Conservation (phyloP, 1,284 basidiomycete genomes). For the Microbotryomycetes sp. region DNA sequence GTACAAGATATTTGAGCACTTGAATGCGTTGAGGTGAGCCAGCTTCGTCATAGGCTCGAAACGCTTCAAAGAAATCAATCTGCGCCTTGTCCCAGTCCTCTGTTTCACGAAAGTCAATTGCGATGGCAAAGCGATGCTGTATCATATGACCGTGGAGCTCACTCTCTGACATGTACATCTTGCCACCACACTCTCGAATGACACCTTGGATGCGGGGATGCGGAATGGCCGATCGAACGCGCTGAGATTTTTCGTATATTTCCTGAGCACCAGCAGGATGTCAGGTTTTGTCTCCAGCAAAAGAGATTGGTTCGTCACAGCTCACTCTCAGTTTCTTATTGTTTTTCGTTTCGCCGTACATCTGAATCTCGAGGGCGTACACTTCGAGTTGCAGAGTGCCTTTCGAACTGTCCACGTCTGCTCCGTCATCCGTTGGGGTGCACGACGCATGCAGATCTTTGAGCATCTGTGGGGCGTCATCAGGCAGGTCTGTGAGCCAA, state of each 20-base stretch:
- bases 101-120: constrained; percentile 39
- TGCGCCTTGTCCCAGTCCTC: constrained; percentile 95
- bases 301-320: background rate
- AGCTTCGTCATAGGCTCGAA: constrained; percentile 97
- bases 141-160: too few relatives aligned
- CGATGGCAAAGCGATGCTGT: background rate
- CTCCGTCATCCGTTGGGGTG: constrained; percentile 41
- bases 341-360: constrained; percentile 95
- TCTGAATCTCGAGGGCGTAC: constrained; percentile 97
- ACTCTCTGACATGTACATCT: constrained; percentile 99
- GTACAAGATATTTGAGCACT: constrained; percentile 95
- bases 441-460: constrained; percentile 48
- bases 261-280: constrained; percentile 52
- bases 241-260: constrained; percentile 90
- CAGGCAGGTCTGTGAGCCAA: background rate
- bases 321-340: constrained; percentile 86
- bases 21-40: constrained; percentile 94
- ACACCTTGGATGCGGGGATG: constrained; percentile 98
- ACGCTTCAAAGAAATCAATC: constrained; percentile 97
- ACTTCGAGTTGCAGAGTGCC: constrained; percentile 95
- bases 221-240: constrained; percentile 91
- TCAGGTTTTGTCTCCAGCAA: constrained; percentile 6
- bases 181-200: constrained; percentile 97
- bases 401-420: constrained; percentile 69
- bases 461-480: constrained; percentile 41